Conservation (phyloP, 495 filamentous ascomycete species). For the Penicillium chermesinum region DNA sequence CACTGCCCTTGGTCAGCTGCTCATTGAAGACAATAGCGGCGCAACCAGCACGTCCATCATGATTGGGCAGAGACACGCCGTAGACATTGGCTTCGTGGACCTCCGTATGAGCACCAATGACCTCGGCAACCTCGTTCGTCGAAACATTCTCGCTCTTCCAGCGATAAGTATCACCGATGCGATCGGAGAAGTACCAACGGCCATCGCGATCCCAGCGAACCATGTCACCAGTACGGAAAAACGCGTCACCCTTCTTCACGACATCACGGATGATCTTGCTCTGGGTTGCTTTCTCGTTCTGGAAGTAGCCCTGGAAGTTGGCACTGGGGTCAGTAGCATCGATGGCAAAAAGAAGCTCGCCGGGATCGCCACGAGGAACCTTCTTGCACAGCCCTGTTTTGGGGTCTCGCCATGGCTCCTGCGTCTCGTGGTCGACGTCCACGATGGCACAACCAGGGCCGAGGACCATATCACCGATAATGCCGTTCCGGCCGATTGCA, state of each 20-base stretch:
- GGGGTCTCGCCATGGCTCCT: slow-evolving; percentile 64
- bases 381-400: slow-evolving; percentile 66
- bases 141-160: slow-evolving; percentile 98
- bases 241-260: slow-evolving; percentile 75
- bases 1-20: slow-evolving; percentile 28
- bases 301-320: slow-evolving; percentile 84
- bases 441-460: slow-evolving; percentile 53
- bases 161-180: slow-evolving; percentile 89
- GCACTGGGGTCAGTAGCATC: slow-evolving; percentile 57
- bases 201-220: slow-evolving; percentile 67
- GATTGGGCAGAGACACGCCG: slow-evolving; percentile 73
- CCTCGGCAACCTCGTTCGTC: slow-evolving; percentile 67
- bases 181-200: slow-evolving; percentile 78
- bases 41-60: slow-evolving; percentile 85
- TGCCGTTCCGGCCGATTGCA: slow-evolving; percentile 75
- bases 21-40: slow-evolving; percentile 59
- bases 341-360: slow-evolving; percentile 74
- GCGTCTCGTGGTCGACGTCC: slow-evolving; percentile 65
- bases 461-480: slow-evolving; percentile 52
- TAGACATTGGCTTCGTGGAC: slow-evolving; percentile 85
- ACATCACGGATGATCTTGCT: slow-evolving; percentile 78
- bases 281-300: slow-evolving; percentile 66
- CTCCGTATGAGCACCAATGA: slow-evolving; percentile 59
- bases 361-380: slow-evolving; percentile 58
- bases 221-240: slow-evolving; percentile 83